phyloP scores from a whole-genome alignment of 176 grass and related monocot species.

The Rhipidocladum racemiflorum region DNA sequence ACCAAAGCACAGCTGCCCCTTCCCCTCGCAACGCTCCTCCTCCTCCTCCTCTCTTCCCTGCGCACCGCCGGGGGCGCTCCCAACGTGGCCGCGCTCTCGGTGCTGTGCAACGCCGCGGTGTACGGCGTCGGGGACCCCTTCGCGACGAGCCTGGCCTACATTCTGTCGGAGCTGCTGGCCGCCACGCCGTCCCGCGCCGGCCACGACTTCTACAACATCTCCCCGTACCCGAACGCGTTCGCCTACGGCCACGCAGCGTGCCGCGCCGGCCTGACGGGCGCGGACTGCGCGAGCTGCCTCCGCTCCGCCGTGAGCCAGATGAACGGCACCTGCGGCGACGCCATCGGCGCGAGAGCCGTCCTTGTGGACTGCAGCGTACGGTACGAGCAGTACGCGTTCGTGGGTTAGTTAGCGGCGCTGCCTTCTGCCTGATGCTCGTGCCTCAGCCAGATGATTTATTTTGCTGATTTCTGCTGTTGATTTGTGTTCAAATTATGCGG shows the following conservation, averaged over 20 bases:
- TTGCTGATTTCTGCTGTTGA: background rate
- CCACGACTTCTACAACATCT: slow-evolving; percentile 42
- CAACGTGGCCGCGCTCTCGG: slow-evolving; percentile 35
- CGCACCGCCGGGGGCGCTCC: background rate
- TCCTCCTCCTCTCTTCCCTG: background rate
- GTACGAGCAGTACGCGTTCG: slow-evolving; percentile 61
- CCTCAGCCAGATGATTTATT: too few species aligned
- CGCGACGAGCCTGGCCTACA: slow-evolving; percentile 44
- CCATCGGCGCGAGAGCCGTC: slow-evolving; percentile 50
- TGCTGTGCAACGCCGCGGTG: slow-evolving; percentile 47
- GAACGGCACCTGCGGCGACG: slow-evolving; percentile 33
- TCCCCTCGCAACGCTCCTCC: background rate
- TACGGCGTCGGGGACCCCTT: slow-evolving; percentile 56
- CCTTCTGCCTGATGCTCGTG: background rate
- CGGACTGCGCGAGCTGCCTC: slow-evolving; percentile 48
- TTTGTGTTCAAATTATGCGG: background rate
- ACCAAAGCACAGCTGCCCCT: background rate
- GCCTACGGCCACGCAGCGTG: slow-evolving; percentile 56
- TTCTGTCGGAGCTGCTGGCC: slow-evolving; percentile 38
- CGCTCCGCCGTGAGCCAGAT: slow-evolving; percentile 29
- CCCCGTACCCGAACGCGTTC: slow-evolving; percentile 53
- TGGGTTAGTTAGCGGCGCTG: background rate
- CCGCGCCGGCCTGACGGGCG: background rate
- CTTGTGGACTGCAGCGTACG: slow-evolving; percentile 50
- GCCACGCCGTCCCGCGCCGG: slow-evolving; percentile 17